phyloP scores from a whole-genome alignment of 345 rosid genomes.

The Lenwebbia sp. region DNA sequence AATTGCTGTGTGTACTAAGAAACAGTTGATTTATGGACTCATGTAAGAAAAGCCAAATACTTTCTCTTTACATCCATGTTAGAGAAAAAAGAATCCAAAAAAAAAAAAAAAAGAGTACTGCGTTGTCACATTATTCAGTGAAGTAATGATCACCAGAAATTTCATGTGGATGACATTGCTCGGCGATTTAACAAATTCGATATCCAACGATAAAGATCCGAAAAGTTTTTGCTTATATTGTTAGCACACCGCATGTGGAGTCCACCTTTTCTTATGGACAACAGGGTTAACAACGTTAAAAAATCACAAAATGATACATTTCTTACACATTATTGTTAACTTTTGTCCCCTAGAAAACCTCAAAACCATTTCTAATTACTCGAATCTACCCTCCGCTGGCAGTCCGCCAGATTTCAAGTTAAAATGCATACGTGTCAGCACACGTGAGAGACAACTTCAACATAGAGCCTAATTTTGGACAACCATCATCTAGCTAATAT shows the following conservation, averaged over 20 bases:
- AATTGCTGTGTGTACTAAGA: background rate
- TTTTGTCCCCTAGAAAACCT: fast-evolving
- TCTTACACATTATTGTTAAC: too few relatives aligned
- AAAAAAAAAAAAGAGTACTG: background rate
- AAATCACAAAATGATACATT: background rate
- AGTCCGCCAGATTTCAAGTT: fast-evolving
- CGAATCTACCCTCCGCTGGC: fast-evolving
- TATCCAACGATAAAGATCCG: background rate
- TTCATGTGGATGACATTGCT: fast-evolving
- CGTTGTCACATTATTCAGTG: too few relatives aligned
- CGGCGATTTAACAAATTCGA: background rate
- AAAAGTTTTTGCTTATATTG: fast-evolving
- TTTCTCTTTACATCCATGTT: background rate
- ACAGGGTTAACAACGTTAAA: background rate
- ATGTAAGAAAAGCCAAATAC: background rate
- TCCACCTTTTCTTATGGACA: background rate
- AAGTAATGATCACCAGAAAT: background rate
- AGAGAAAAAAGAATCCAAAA: too few relatives aligned
- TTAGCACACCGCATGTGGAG: fast-evolving
- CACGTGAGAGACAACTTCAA: background rate
- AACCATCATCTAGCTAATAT: too few relatives aligned
- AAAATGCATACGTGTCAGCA: fast-evolving
- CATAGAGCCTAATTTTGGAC: background rate
- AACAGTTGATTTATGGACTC: background rate
- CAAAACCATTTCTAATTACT: background rate